Evolutionary conservation across 768 basidiomycete genomes (phyloP).

Genomic region (Naganishia vishniacii): DNA sequence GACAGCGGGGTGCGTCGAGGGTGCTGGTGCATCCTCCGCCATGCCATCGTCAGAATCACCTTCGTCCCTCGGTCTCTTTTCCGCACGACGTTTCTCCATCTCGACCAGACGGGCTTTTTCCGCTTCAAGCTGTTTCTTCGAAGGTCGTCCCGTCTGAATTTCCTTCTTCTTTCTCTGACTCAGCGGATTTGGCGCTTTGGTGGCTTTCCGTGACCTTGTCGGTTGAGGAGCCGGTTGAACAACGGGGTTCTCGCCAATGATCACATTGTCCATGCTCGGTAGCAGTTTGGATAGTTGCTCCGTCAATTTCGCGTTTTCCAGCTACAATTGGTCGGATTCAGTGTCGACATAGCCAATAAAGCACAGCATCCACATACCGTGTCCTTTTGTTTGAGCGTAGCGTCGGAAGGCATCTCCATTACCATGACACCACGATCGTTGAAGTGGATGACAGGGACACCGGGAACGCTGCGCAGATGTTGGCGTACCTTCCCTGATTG

Average conservation of each 20-base stretch:
- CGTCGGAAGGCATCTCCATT: constrained; percentile 78
- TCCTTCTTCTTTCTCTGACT: constrained; percentile 25
- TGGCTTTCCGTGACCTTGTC: neutral
- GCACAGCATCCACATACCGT: constrained; percentile 25
- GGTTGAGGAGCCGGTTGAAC: neutral
- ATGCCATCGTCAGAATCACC: constrained; percentile 1
- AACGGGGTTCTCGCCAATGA: constrained; percentile 9
- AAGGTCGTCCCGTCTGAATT: constrained; percentile 14
- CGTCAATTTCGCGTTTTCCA: constrained; percentile 24
- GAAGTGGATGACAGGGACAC: constrained; percentile 81
- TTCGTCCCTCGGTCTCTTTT: constrained; percentile 20
- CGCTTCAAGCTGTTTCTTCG: constrained; percentile 21
- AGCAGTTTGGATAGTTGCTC: constrained; percentile 17
- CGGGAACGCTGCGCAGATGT: constrained; percentile 67
- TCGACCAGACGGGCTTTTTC: neutral
- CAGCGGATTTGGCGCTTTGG: constrained; percentile 18
- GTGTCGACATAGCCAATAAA: neutral
- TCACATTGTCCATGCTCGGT: constrained; percentile 19
- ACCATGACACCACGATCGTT: constrained; percentile 83
- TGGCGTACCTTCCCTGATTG: constrained; percentile 70
- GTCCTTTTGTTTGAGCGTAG: constrained; percentile 68
- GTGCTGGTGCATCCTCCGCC: neutral
- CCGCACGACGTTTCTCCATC: constrained; percentile 10
- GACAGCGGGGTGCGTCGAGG: constrained; percentile 4
- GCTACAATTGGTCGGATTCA: neutral